Evolutionary conservation across 257 asterid genomes (phyloP), one percentile per base, ranked within the genome.

Genomic region (Plantago elongata): DNA sequence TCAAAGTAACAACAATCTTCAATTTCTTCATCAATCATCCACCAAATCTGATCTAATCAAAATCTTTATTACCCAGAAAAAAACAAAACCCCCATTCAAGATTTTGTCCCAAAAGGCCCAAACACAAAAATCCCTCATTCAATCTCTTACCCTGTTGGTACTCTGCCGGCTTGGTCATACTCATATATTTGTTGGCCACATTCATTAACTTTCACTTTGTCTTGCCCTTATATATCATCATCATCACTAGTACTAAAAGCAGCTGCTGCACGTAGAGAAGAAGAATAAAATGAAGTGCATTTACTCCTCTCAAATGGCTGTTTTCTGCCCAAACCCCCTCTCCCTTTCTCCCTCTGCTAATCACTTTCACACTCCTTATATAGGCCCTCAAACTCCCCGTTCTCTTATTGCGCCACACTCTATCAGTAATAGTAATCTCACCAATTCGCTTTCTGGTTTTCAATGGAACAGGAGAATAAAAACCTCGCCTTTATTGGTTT

Each of bases 281-380:
- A 22, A 22, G 27, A 22, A 22, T 22, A 54, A 54, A 18, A 27
- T 2, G 9, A 54, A 18, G 14, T 11, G 15, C 46, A 37, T 37
- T 56, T 56, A 13, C 7, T 55, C 9, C 11, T 37, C 55, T 43
- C 29, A 52, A 70, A 48, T 80, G 86, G 61, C 81, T 8, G 63
- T 17, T 61, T 43, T 68, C 49, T 65, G 45, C 22, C 78, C 69
- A 1, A 59, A 18, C 8, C 51, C 58, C 12, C 46, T 69, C n/a
- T 44, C 10, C 44, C 65, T 71, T 5, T 56, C 74, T 10, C 42
- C 77, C 40, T 34, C 40, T 34, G 40, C 40, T 4, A 34, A 34
- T 22, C 67, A 74, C 37, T 16, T 68, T 52, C 73, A 57, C 51
- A 46, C 61, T 56, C 66, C 30, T 13, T 47, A 69, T 13, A 15